Percentiles rank a stretch among this genome's conserved stretches.
These are phyloP conservation scores for Pichia terricola DNA, from an alignment of 1,139 yeast species.

Conservation along the genomic window DNA sequence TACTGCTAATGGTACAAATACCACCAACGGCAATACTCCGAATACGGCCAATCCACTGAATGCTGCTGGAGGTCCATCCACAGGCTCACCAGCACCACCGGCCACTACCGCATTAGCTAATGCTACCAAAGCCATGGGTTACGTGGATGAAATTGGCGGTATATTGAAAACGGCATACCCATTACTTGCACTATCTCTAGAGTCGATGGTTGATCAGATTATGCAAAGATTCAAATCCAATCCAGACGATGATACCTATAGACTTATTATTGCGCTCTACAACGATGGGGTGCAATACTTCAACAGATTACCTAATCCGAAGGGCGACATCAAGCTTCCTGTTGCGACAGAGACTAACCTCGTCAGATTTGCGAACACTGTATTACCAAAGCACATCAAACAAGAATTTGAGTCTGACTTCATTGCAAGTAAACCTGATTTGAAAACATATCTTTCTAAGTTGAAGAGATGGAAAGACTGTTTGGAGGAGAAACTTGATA, in stretches of 20 bases:
- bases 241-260: constrained; percentile 92
- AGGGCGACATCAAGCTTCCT: constrained; percentile 82
- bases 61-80: background rate
- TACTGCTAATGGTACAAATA: background rate
- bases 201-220: constrained; percentile 91
- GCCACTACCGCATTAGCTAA: background rate
- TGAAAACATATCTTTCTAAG: constrained; percentile 77
- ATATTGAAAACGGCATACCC: constrained; percentile 96
- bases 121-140: constrained; percentile 72
- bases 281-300: constrained; percentile 89
- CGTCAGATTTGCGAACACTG: constrained; percentile 85
- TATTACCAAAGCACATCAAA: constrained; percentile 80
- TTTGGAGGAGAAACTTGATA: constrained; percentile 81
- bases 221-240: constrained; percentile 89
- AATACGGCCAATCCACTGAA: background rate
- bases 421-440: constrained; percentile 77
- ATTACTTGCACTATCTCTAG: constrained; percentile 80
- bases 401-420: constrained; percentile 91
- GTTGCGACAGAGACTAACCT: constrained; percentile 88
- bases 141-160: constrained; percentile 91
- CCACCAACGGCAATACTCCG: background rate
- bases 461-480: constrained; percentile 90
- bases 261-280: constrained; percentile 82
- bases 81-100: constrained; percentile 4
- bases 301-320: constrained; percentile 75